Percentiles rank a stretch among this genome's conserved stretches.
phyloP scores from a whole-genome alignment of 2,329 filamentous ascomycete species.

The Monascus ruber region DNA sequence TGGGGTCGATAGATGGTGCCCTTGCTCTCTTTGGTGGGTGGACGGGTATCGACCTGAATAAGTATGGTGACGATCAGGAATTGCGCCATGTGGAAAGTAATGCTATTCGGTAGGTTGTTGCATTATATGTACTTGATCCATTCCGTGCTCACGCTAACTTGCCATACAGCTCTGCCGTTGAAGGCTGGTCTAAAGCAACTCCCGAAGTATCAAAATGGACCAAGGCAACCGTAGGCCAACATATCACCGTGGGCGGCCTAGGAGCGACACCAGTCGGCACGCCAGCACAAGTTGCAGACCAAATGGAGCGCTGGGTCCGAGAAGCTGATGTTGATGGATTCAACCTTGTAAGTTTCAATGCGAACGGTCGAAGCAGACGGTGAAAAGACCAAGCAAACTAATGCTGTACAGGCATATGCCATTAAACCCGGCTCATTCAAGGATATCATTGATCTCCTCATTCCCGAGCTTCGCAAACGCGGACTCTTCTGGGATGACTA shows the following conservation, averaged over 20 bases:
- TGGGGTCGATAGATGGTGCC: conserved; percentile 55
- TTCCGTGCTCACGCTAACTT: conserved; percentile 2
- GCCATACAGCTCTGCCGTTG: conserved; percentile 34
- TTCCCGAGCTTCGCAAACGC: conserved; percentile 51
- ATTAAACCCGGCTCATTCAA: conserved; percentile 58
- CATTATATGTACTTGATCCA: neutral
- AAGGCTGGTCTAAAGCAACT: conserved; percentile 42
- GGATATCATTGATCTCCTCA: conserved; percentile 53
- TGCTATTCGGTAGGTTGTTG: conserved; percentile 38
- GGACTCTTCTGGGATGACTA: conserved; percentile 36
- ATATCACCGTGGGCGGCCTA: conserved; percentile 57
- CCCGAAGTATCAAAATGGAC: conserved; percentile 58
- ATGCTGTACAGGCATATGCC: conserved; percentile 42
- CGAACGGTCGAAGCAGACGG: no score
- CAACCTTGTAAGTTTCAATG: conserved; percentile 48
- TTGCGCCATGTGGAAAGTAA: conserved; percentile 50
- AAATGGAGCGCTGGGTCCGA: conserved; percentile 54
- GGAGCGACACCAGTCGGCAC: conserved; percentile 56
- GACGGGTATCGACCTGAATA: conserved; percentile 55
- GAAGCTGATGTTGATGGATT: conserved; percentile 66
- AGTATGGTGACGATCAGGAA: conserved; percentile 54
- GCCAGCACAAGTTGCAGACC: conserved; percentile 52
- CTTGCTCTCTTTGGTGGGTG: conserved; percentile 62
- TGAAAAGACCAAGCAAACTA: conserved; percentile 9
- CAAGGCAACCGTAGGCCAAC: conserved; percentile 56